Evolutionary conservation across 192 early-diverging fungal species (phyloP).

Genomic region (Lunasporangiospora selenospora): DNA sequence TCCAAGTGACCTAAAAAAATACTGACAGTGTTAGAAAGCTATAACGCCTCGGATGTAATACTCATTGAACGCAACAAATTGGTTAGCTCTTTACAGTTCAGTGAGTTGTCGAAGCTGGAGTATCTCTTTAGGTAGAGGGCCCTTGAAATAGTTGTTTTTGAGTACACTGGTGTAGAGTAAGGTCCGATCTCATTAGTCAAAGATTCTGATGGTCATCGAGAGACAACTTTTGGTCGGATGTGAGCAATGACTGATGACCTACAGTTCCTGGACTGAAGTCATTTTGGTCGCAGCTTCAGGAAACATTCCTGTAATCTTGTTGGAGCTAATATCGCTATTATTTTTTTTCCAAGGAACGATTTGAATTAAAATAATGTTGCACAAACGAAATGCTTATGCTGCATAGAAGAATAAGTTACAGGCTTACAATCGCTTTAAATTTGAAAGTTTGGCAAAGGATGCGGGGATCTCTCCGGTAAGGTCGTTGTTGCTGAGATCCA

Average conservation of each 20-base stretch:
- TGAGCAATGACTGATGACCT: background rate
- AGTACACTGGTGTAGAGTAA: constrained; percentile 6
- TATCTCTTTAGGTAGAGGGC: constrained; percentile 6
- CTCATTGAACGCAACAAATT: no score
- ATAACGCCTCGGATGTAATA: no score
- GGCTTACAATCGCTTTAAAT: constrained; percentile 12
- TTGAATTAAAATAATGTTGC: no score
- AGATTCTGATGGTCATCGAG: background rate
- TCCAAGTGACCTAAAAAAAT: constrained; percentile 17
- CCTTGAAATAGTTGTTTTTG: constrained; percentile 37
- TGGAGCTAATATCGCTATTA: constrained; percentile 29
- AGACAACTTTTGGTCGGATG: no score
- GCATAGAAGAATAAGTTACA: no score
- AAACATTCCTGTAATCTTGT: constrained; percentile 25
- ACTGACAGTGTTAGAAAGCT: background rate
- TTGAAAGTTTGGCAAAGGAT: constrained; percentile 21
- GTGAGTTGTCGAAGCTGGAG: constrained; percentile 25
- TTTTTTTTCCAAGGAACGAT: no score
- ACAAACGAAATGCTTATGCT: no score
- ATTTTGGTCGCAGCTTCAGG: constrained; percentile 20
- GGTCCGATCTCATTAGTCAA: background rate
- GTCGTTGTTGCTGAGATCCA: constrained; percentile 33
- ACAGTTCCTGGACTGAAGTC: constrained; percentile 32
- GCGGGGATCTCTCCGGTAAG: constrained; percentile 23
- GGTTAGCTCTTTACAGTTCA: constrained; percentile 8